These are phyloP conservation scores for Musa schizocarpa DNA, from an alignment of 176 grass and related monocot genomes.

Conservation along the genomic window DNA sequence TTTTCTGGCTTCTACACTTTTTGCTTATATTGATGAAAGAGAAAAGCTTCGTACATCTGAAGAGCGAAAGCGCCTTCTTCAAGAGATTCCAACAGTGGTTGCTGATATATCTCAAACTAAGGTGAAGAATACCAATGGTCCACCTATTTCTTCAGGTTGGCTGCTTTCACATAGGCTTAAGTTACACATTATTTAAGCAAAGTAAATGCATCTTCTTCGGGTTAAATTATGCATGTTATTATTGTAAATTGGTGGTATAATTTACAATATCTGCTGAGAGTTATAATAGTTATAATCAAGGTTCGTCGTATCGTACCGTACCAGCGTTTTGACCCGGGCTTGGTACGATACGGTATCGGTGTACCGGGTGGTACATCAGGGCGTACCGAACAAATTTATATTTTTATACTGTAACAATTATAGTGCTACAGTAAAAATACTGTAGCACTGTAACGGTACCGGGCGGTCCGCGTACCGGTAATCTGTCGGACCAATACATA, in stretches of 20 bases:
- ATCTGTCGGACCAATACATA: too few relatives aligned
- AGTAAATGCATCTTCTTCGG: neutral
- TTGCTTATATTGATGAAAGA: conserved; percentile 38
- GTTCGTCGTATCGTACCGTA: too few relatives aligned
- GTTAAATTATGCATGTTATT: neutral
- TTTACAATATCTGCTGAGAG: too few relatives aligned
- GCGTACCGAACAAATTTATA: too few relatives aligned
- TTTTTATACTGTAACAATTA: too few relatives aligned
- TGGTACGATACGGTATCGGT: too few relatives aligned
- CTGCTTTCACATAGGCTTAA: neutral
- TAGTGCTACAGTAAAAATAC: too few relatives aligned
- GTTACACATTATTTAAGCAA: neutral
- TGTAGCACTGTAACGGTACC: too few relatives aligned
- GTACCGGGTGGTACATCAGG: too few relatives aligned
- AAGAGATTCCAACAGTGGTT: conserved; percentile 50
- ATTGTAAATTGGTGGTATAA: neutral
- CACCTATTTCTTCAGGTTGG: neutral
- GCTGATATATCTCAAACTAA: conserved; percentile 33
- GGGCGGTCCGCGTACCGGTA: too few relatives aligned
- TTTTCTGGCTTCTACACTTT: conserved; percentile 35
- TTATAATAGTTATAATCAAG: too few relatives aligned
- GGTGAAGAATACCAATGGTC: conserved; percentile 24
- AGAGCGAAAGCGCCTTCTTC: conserved; percentile 54
- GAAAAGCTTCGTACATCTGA: conserved; percentile 41
- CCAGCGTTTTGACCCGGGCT: too few relatives aligned